Base-by-base conservation (phyloP, 202 grass and related monocot genomes). In the Musa balbisiana region DNA sequence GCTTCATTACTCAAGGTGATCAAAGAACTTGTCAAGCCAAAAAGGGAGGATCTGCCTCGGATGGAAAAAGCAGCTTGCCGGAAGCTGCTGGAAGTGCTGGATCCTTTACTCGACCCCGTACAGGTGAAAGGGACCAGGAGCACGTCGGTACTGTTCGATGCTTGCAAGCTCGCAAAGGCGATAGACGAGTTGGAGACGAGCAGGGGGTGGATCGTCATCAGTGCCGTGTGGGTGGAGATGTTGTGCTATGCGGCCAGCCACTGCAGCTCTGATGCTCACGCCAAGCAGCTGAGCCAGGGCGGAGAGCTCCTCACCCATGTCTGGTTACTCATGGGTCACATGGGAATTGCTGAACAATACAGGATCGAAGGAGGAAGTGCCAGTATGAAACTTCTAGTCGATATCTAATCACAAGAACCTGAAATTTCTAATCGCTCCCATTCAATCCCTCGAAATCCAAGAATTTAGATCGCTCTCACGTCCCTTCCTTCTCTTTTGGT, bases 271-370 rank as follows among this genome's bases (percentile, higher is more conserved):
- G 20, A 56, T 9, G 50, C 13, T 0, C 83, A 85, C 66, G 83
- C 65, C 14, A 85, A 72, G n/a, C 78, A 85, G 56, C 51, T 85
- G 9, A 85, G 67, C 50, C 14, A 54, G 2, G 83, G 83, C 13
- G 83, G 79, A 2, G 72, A 85, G 56, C 78, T 85, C 15, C 75
- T 84, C 24, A 75, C 76, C 17, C 82, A 84, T 72, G 69, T 79
- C 58, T 84, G 82, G 69, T 58, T 84, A 20, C 67, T 84, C 3
- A 79, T 80, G 82, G 58, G 52, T 25, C 75, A 79, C 21, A 74
- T 84, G 76, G 67, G 67, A 25, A 79, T 84, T 23, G 76, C 55
- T 50, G 76, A 84, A 62, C 76, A 84, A 20, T 84, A 73, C 69
- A 33, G 56, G 58, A 84, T 84, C 12, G 82, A 83, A 73, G 55